Percentiles rank a stretch among this genome's conserved stretches.
These are phyloP conservation scores for Cyberlindnera japonica DNA, from an alignment of 805 yeast species.

Conservation along the genomic window DNA sequence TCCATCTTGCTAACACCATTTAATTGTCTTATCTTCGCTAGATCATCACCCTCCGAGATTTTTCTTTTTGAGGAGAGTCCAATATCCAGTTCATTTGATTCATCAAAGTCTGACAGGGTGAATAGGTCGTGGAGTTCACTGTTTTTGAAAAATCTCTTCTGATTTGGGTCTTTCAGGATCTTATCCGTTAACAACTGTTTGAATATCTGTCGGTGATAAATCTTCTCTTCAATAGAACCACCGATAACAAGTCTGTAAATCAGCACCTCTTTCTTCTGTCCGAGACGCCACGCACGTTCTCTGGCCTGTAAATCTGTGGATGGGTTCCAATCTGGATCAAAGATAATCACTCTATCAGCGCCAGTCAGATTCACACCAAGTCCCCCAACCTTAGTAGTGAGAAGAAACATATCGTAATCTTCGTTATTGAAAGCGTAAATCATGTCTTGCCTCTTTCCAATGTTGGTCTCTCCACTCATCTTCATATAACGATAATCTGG, in stretches of 20 bases:
- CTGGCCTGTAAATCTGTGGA: conserved; percentile 96
- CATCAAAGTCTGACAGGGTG: conserved; percentile 68
- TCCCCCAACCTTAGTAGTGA: conserved; percentile 96
- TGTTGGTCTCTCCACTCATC: conserved; percentile 94
- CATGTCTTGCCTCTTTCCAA: conserved; percentile 66
- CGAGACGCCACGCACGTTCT: conserved; percentile 95
- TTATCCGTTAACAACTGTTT: conserved; percentile 92
- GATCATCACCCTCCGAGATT: conserved; percentile 54
- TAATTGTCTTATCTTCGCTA: conserved; percentile 57
- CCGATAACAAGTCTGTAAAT: conserved; percentile 90
- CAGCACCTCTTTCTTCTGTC: conserved; percentile 88
- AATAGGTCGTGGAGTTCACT: conserved; percentile 90
- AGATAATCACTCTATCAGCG: conserved; percentile 90
- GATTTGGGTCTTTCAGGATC: conserved; percentile 92
- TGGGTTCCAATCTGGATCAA: conserved; percentile 98
- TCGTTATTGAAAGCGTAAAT: conserved; percentile 79
- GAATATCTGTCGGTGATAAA: conserved; percentile 94
- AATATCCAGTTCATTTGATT: conserved; percentile 39
- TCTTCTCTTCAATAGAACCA: conserved; percentile 94
- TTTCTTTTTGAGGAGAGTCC: conserved; percentile 49
- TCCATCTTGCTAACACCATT: conserved; percentile 74
- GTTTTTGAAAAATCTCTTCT: conserved; percentile 85
- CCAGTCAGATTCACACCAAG: conserved; percentile 92
- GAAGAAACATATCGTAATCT: conserved; percentile 59
- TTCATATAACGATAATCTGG: conserved; percentile 53